phyloP scores from a whole-genome alignment of 257 asterid species.

The Asclepias syriaca region DNA sequence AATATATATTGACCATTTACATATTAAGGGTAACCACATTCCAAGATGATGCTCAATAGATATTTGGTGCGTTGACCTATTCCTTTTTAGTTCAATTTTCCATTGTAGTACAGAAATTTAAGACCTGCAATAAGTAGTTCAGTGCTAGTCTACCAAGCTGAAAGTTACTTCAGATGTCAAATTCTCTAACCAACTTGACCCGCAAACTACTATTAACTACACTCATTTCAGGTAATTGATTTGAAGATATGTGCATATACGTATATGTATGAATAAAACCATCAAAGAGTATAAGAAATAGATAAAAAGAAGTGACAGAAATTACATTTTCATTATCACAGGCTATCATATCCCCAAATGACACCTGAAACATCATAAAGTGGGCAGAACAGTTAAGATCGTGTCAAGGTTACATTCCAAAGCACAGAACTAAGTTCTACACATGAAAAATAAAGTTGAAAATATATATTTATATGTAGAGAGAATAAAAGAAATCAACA shows the following conservation, averaged over 20 bases:
- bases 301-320: slow-evolving; percentile 12
- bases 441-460: not conserved
- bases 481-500: not conserved
- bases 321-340: slow-evolving; percentile 92
- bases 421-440: not conserved
- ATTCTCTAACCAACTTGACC: not conserved
- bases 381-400: not conserved
- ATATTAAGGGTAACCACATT: not conserved
- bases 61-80: not conserved
- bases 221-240: not conserved
- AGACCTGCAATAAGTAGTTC: not conserved
- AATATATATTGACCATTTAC: not conserved
- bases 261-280: too few relatives aligned
- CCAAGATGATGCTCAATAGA: not conserved
- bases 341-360: slow-evolving; percentile 99
- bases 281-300: not conserved
- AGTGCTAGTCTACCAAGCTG: not conserved
- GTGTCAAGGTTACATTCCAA: not conserved
- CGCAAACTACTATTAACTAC: not conserved
- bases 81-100: not conserved
- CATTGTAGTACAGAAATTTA: not conserved
- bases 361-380: slow-evolving; percentile 49
- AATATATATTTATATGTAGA: not conserved
- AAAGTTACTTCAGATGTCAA: not conserved
- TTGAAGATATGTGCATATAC: not conserved